Base-by-base conservation (phyloP, 1,139 yeast species). In the Blastobotrys indianensis region DNA sequence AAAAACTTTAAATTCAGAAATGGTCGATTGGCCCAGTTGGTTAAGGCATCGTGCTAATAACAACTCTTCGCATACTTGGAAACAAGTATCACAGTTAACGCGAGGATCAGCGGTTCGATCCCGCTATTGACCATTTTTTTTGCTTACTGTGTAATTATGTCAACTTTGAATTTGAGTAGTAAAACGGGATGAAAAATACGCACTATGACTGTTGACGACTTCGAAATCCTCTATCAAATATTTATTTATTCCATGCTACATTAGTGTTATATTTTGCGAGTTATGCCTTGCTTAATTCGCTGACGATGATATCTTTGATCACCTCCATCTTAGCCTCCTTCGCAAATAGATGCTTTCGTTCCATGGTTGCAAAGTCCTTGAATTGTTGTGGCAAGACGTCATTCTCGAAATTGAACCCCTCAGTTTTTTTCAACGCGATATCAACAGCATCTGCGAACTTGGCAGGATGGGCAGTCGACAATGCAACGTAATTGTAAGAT, bases 401-500 rank as follows among this genome's bases (percentile, higher is more conserved):
- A 44, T 74, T 73, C 57, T 87, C 96, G 60, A 92, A 92, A 4
- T 88, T 79, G 68, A 90, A 94, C 20, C 80, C 87, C 20, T 75
- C 77, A 52, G 79, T 73, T 1, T 75, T 74, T 42, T 68, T 64
- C 56, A 92, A 76, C 1, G 97, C 88, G 58, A 77, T 72, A 65
- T 88, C 84, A 15, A 92, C 98, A 45, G 95, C 98, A 53, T 88
- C 97, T 25, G 96, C 86, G 63, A 92, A 92, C 69, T 92, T 92
- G 51, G 98, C 98, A 37, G 98, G 98, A 64, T 92, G 98, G 6
- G 98, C 98, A 39, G 98, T 92, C 2, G 97, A 85, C 51, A 92
- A 77, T 4, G 96, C 85, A 43, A 92, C 75, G 64, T 86, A 86
- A 28, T 70, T 62, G 15, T 66, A 56, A n/a, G 57, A 66, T 35